Evolutionary conservation across 1,139 yeast species (phyloP), one percentile per base, ranked within the genome.

Genomic region (Yamadazyma oceani): DNA sequence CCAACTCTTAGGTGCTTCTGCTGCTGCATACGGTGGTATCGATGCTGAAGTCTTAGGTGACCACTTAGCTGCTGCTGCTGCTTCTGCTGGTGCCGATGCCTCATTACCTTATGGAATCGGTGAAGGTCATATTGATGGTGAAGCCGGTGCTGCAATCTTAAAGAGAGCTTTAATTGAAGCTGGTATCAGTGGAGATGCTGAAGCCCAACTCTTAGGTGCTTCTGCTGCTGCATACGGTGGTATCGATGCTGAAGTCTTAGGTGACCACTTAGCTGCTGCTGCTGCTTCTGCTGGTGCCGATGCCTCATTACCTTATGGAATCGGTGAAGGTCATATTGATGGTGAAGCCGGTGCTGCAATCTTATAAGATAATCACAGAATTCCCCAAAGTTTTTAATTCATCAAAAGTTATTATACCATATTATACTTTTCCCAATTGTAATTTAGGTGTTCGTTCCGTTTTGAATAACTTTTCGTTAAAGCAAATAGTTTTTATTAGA

Each of bases 331-430:
- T 34, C 41, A 39, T 22, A 33, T 38, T 29, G 38, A 40, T 27
- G 42, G 36, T 16, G 44, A 30, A 23, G 50, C 47, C 26, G 49
- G 43, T 33, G 42, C 43, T 13, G 31, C 41, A 10, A 28, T 28
- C 22, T 28, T 39, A 19, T 26, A 33, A 29, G 45, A 45, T 42
- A 26, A n/a, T 13, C 12, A 8, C 9, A 26, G 7, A 26, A 13
- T 12, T 16, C 13, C 14, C 14, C 5, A 15, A 12, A 6, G 14
- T 27, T 27, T 30, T 19, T 19, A 21, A 30, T 30, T 30, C 26
- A 19, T 19, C 17, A 10, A 30, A 15, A 15, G 17, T 30, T 15
- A 21, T 19, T 30, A 19, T 10, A 10, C 16, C 25, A 30, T 11
- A 12, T 12, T 30, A 30, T 30, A 10, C 32, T 30, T 19, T 30